Evolutionary conservation across 352 stramenopile species (phyloP), one percentile per base, ranked within the genome.

Genomic region (Phytopythium oedochilum): DNA sequence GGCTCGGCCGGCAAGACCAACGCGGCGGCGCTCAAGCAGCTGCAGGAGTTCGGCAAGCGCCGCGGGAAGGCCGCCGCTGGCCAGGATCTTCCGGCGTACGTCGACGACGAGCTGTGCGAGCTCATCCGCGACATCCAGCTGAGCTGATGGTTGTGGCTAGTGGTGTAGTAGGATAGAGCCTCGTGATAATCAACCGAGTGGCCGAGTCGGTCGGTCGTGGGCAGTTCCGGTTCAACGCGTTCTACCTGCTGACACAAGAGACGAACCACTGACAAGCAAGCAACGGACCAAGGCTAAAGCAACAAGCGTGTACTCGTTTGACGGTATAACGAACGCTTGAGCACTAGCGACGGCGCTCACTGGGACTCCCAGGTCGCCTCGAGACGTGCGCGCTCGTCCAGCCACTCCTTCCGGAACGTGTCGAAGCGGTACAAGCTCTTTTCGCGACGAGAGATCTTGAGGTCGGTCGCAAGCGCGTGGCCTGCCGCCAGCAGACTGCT

Each of bases 351-450:
- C 9, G 29, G 29, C 29, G 29, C 29, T 46, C 63, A 70, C 46
- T 71, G 68, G n/a, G n/a, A n/a, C 47, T 85, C 65, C 71, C 78
- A 92, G 12, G 74, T 84, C 40, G 63, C 74, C 46, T 71, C 60
- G 40, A 83, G 67, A 10, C 78, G 70, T 40, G 82, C 82, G 39
- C 60, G 66, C 63, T 91, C 82, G 47, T 92, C 82, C 58, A 85
- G 64, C 82, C 77, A 92, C 48, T 80, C 66, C 40, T 68, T 70
- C 12, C 82, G 82, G 44, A 92, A 92, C 15, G 79, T 78, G 56
- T 94, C 84, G 57, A 85, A 92, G 43, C 79, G 76, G 48, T 86
- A 90, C 55, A 94, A 59, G 20, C 71, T 70, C 22, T 58, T 68
- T 62, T 92, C 84, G 15, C 68, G 71, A 5, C 80, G 68, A 5